Base-by-base conservation (phyloP, 2,329 filamentous ascomycete species). In the Clarireedia paspali region DNA sequence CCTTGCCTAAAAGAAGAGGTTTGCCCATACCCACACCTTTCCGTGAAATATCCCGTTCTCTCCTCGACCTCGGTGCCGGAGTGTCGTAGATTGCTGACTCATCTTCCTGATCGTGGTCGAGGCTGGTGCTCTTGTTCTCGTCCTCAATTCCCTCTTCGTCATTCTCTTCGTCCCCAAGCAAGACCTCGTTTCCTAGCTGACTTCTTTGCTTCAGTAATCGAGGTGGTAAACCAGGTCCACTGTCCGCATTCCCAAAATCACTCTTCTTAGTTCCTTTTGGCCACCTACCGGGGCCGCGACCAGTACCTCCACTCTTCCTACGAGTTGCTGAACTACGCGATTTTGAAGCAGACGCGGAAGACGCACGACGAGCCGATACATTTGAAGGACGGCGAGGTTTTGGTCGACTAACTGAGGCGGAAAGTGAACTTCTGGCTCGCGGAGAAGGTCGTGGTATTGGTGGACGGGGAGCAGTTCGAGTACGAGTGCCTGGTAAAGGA, bases 231-330 rank as follows among this genome's bases (percentile, higher is more conserved):
- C 83, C 83, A 2, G 83, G 83, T 1, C 82, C 83, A 62, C 82
- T 85, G 36, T 81, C 80, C 0, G 83, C 83, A 59, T 85, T 85
- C 0, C 82, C 82, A 56, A 86, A 86, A 64, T 86, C 83, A 40
- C 79, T 79, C 67, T 86, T 86, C 69, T 84, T 86, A 0, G 82
- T 85, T 5, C 83, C 83, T 66, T 85, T 86, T 0, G 83, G 83
- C 81, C 82, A 86, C 44, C 83, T 76, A 0, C 83, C 83, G 1
- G 83, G 83, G 0, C 83, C 83, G 51, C 83, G 77, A 2, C 83
- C 83, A 1, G 83, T 86, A 4, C 83, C 82, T 2, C 83, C 82
- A 5, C 77, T 73, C 68, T 81, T 84, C 46, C 80, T 74, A 51
- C 79, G 76, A n/a, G 72, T 70, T 14, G 73, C 68, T 57, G 67